These are phyloP conservation scores for Solanum chilense DNA, from an alignment of 257 asterid genomes.

Conservation along the genomic window DNA sequence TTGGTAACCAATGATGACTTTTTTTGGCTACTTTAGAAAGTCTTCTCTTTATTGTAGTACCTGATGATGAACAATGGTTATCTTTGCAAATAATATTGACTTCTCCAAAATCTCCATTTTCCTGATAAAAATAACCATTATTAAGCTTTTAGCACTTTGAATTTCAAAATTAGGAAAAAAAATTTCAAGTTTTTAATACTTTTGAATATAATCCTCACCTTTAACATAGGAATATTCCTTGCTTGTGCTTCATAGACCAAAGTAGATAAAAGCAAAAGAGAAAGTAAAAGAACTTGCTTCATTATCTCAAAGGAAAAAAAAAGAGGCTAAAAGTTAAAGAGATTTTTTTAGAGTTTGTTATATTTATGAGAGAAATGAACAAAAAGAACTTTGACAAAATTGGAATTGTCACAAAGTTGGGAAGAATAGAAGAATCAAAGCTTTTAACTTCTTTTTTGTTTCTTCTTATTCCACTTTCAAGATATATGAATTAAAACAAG, in stretches of 20 bases:
- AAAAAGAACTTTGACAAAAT: background rate
- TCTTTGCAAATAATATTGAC: slow-evolving; percentile 1
- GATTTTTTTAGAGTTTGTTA: background rate
- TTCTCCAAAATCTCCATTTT: slow-evolving; percentile 9
- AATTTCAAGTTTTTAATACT: background rate
- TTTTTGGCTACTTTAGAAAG: slow-evolving; percentile 29
- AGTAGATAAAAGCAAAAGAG: slow-evolving; percentile 29
- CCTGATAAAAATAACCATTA: slow-evolving; percentile 9
- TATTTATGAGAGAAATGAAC: background rate
- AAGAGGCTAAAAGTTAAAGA: background rate
- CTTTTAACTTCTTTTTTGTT: background rate
- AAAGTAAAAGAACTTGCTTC: slow-evolving; percentile 26
- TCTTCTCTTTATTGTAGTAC: slow-evolving; percentile 40
- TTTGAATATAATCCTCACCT: slow-evolving; percentile 17
- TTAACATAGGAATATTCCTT: slow-evolving; percentile 9
- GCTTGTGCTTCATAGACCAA: slow-evolving; percentile 39
- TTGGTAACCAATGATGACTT: slow-evolving; percentile 63
- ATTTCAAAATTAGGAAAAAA: background rate
- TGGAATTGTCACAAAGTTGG: background rate
- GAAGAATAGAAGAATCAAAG: background rate
- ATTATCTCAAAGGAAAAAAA: slow-evolving; percentile 7
- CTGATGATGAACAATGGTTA: slow-evolving; percentile 27
- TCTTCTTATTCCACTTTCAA: background rate
- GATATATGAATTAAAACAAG: background rate
- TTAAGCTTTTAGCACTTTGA: background rate